Percentiles rank a stretch among this genome's conserved stretches.
Evolutionary conservation across 805 yeast genomes (phyloP).

Genomic region (Ogataea chonburiensis): DNA sequence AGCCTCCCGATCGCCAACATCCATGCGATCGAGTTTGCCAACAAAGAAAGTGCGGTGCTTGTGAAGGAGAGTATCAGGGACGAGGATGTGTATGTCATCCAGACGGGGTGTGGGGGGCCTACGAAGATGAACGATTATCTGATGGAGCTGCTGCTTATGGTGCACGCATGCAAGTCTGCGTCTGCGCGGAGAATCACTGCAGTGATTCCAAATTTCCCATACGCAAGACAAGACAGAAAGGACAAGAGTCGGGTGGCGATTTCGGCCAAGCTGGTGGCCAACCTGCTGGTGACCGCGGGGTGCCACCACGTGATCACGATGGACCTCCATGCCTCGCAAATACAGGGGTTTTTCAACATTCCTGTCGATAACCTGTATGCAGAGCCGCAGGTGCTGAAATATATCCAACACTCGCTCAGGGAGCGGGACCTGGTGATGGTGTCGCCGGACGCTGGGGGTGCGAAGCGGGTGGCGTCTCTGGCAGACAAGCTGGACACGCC

Average conservation of each 20-base stretch:
- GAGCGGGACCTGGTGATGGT: constrained; percentile 69
- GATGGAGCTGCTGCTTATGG: constrained; percentile 84
- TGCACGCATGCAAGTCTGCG: constrained; percentile 94
- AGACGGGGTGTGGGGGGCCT: constrained; percentile 84
- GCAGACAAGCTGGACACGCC: constrained; percentile 91
- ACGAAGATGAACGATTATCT: constrained; percentile 74
- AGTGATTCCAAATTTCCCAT: constrained; percentile 92
- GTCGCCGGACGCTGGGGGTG: constrained; percentile 99
- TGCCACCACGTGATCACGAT: constrained; percentile 93
- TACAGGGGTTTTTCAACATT: constrained; percentile 92
- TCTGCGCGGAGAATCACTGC: constrained; percentile 93
- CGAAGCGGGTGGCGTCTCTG: constrained; percentile 90
- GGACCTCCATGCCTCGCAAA: constrained; percentile 97
- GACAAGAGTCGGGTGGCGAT: constrained; percentile 96
- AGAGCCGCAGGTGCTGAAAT: constrained; percentile 85
- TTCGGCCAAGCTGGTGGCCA: constrained; percentile 91
- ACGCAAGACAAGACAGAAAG: constrained; percentile 96
- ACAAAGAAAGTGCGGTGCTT: constrained; percentile 84
- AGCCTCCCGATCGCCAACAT: constrained; percentile 71
- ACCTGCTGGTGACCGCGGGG: constrained; percentile 88
- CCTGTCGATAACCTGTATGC: constrained; percentile 97
- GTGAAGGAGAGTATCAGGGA: constrained; percentile 88
- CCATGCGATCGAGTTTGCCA: constrained; percentile 81
- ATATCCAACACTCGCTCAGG: constrained; percentile 64
- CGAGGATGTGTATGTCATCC: constrained; percentile 83